Conservation (phyloP, 805 yeast genomes). For the Starmerella davenportii region DNA sequence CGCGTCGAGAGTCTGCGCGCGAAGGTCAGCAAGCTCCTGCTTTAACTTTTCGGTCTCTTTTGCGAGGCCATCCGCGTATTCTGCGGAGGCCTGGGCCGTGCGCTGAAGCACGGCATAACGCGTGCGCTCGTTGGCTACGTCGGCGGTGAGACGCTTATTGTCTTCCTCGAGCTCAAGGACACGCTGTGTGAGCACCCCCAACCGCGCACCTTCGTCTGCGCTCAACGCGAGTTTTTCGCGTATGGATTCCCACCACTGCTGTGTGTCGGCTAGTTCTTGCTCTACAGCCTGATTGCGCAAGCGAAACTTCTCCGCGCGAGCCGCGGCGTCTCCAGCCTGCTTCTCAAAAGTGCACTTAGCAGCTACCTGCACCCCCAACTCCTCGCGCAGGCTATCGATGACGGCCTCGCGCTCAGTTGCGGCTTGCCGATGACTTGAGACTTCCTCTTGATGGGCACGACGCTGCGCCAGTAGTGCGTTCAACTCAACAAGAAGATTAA, state of each 20-base stretch:
- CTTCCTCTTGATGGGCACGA: slow-evolving; percentile 29
- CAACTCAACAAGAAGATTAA: slow-evolving; percentile 4
- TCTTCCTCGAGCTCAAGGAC: slow-evolving; percentile 17
- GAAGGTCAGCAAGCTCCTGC: slow-evolving; percentile 28
- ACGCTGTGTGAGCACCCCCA: slow-evolving; percentile 6
- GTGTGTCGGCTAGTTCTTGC: slow-evolving; percentile 12
- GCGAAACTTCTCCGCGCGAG: slow-evolving; percentile 16
- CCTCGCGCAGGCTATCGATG: slow-evolving; percentile 27
- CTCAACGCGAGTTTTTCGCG: slow-evolving; percentile 27
- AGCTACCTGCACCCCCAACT: slow-evolving; percentile 29
- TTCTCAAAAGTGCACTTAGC: slow-evolving; percentile 28
- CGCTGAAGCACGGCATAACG: slow-evolving; percentile 16
- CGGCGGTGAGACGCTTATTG: slow-evolving; percentile 30
- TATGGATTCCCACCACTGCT: slow-evolving; percentile 12
- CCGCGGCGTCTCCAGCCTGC: slow-evolving; percentile 14
- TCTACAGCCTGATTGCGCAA: slow-evolving; percentile 14
- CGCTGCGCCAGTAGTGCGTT: slow-evolving; percentile 27
- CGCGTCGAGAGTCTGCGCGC: slow-evolving; percentile 27
- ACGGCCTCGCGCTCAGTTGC: slow-evolving; percentile 28
- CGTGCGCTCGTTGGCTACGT: slow-evolving; percentile 31
- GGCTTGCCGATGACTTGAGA: slow-evolving; percentile 29
- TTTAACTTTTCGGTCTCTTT: slow-evolving; percentile 3
- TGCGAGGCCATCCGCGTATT: slow-evolving; percentile 10
- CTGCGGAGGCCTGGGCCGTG: slow-evolving; percentile 20
- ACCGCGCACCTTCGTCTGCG: slow-evolving; percentile 27